A percentile compares a stretch with the other conserved stretches of the same genome.
phyloP scores from a whole-genome alignment of 148 eudicot genomes.

The Silene uniflora region DNA sequence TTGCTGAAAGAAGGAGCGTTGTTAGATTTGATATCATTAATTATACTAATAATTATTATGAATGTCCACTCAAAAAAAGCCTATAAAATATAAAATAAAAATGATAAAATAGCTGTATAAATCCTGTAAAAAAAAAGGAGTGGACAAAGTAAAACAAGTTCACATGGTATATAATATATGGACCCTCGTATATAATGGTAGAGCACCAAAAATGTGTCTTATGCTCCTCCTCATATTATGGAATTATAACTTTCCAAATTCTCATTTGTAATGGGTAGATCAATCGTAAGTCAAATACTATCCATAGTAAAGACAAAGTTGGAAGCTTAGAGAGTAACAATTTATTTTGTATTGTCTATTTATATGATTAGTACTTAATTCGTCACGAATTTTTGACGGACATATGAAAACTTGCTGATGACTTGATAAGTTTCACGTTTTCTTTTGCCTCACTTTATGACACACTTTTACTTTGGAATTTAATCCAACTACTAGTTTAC shows the following conservation, averaged over 20 bases:
- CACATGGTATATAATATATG: constrained; percentile 6
- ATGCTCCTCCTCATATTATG: constrained; percentile 9
- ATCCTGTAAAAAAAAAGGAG: constrained; percentile 17
- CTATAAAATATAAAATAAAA: background rate
- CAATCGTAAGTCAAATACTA: background rate
- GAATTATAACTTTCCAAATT: background rate
- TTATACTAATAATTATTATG: constrained; percentile 18
- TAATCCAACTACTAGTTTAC: background rate
- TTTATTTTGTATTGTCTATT: too few species aligned
- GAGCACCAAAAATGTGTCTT: constrained; percentile 9
- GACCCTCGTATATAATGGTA: background rate
- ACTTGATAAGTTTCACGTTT: background rate
- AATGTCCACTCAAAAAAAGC: constrained; percentile 5
- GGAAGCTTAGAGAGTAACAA: too few species aligned
- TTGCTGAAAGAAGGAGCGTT: constrained; percentile 13
- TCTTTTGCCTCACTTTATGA: background rate
- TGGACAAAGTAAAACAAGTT: constrained; percentile 1
- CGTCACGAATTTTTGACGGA: too few species aligned
- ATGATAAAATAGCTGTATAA: constrained; percentile 11
- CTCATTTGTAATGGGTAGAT: too few species aligned
- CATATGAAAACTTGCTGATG: too few species aligned
- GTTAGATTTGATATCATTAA: constrained; percentile 25
- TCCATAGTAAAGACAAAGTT: too few species aligned
- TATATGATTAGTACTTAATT: too few species aligned
- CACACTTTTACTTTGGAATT: background rate